These are phyloP conservation scores for Sugiyamaella castrensis DNA, from an alignment of 1,139 yeast species.

Conservation along the genomic window DNA sequence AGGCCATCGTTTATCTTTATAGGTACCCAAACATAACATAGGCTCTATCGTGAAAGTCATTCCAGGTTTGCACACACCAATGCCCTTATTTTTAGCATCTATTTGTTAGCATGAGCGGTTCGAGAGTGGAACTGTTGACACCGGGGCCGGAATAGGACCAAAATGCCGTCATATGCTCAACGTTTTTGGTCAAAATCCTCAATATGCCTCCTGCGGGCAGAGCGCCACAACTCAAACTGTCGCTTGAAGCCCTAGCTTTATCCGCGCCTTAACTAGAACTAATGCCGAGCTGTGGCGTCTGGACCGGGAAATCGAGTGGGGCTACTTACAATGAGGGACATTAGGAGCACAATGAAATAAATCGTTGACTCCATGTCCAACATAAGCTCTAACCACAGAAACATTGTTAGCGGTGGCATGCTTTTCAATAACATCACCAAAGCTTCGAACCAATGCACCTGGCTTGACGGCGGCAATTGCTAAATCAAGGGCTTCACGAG, in stretches of 20 bases:
- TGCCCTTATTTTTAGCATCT: constrained; percentile 79
- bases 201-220: too few relatives aligned
- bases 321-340: constrained; percentile 69
- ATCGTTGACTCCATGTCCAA: constrained; percentile 91
- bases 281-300: too few relatives aligned
- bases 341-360: constrained; percentile 92
- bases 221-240: too few relatives aligned
- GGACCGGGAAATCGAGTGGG: too few relatives aligned
- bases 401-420: constrained; percentile 78
- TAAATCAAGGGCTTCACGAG: constrained; percentile 80
- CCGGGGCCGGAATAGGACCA: too few relatives aligned
- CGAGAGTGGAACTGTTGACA: background rate
- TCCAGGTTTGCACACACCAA: constrained; percentile 94
- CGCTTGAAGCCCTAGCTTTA: too few relatives aligned
- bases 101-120: background rate
- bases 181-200: too few relatives aligned
- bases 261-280: too few relatives aligned
- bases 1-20: constrained; percentile 87
- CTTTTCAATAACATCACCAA: constrained; percentile 86
- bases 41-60: constrained; percentile 98
- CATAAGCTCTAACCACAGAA: constrained; percentile 84
- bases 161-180: too few relatives aligned
- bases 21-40: constrained; percentile 88
- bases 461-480: constrained; percentile 89
- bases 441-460: constrained; percentile 79